Base-by-base conservation (phyloP, 2,329 filamentous ascomycete species). In the Ramularia collo-cygni region DNA sequence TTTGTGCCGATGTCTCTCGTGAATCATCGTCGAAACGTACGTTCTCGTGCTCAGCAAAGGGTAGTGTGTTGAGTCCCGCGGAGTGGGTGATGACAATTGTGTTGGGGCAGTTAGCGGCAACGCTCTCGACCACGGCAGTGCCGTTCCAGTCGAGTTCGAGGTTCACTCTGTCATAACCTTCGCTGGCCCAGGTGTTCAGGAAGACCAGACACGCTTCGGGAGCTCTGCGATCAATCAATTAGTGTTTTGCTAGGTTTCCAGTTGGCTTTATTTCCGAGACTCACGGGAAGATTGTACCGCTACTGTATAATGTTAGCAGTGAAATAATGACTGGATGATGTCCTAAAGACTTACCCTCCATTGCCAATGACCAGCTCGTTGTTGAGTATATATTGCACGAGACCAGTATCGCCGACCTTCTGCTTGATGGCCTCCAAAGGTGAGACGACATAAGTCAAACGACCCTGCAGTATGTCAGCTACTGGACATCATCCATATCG, bases 81-180 rank as follows among this genome's bases (percentile, higher is more conserved):
- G 81, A 86, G 35, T 72, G 72, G 3, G 82, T 66, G 2, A 81
- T 64, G 0, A 83, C 79, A 10, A 83, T 66, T 0, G 79, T 82
- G 45, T 76, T 81, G 41, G 65, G 66, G 57, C 77, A 83, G 14
- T 66, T 64, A 26, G 57, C 53, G 4, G 72, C 66, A 5, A 72
- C 65, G 1, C 59, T 58, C 34, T 72, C 57, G n/a, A 71, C 69
- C 4, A 72, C 35, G 38, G 55, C 54, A 3, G 59, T 59, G 16
- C 58, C 60, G 42, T 71, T 59, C 59, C 64, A 69, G 50, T 70
- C 67, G n/a, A 62, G 54, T 17, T 58, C 50, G 4, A 71, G 56
- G 5, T 56, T 55, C 3, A 44, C 42, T 14, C 70, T 61, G 45
- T 72, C 70, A n/a, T 48, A 55, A 31, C 62, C 67, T 53, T 73